Evolutionary conservation across 2,329 filamentous ascomycete genomes (phyloP), one percentile per base, ranked within the genome.

Genomic region (Fusarium praegraminearum): DNA sequence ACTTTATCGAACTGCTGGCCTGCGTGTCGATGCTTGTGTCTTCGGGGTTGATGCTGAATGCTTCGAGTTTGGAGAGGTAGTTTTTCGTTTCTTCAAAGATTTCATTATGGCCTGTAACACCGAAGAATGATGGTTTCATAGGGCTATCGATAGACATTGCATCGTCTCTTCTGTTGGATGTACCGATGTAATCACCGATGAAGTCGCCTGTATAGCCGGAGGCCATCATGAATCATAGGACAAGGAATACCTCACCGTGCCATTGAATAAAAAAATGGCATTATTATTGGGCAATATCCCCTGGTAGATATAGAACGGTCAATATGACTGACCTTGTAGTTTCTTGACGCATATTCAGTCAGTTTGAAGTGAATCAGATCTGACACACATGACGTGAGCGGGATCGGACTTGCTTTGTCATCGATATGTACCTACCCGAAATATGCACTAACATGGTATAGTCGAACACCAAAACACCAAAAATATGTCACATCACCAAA

Each of bases 71-170:
- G 16, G 38, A 64, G 1, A 64, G 38, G 5, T 22, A 58, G 8
- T 64, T 64, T 3, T 50, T 57, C 5, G 61, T 49, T 22, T 64
- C 59, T 36, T 64, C 38, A 1, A 64, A 64, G 3, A 64, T 64
- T 1, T 50, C 51, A 15, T 38, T 58, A 5, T 64, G 61, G 0
- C 61, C 51, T 9, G 32, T 49, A 11, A 47, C 51, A 16, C 61
- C 61, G 10, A 64, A 64, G 16, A 64, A 64, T 3, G 44, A 30
- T 1, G 61, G 61, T 3, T 33, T 63, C 1, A 22, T 22, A 2
- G 41, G 43, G 2, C 45, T 49, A 4, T 55, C 46, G 20, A 53
- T 16, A n/a, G 26, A 22, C 10, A 55, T 16, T 3, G 11, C 16
- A 11, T 40, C 20, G 2, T 59, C 33, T 24, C 7, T 38, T 28